These are phyloP conservation scores for Eimeria mitis DNA, from an alignment of 169 alveolate species.

Conservation along the genomic window DNA sequence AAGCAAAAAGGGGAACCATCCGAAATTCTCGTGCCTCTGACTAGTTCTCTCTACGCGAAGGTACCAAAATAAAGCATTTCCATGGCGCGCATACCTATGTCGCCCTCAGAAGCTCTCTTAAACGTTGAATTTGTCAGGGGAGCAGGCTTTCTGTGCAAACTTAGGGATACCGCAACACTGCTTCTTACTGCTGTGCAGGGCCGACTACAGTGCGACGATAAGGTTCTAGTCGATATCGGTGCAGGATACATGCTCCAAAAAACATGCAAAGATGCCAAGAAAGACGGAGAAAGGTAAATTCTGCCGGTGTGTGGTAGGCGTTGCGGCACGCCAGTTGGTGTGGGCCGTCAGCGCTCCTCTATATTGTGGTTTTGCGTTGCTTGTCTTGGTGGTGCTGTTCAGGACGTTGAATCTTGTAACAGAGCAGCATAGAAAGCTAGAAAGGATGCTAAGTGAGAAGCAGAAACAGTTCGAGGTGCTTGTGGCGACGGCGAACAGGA, in stretches of 20 bases:
- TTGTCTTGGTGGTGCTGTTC: neutral
- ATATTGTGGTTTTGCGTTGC: neutral
- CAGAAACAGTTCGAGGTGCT: constrained; percentile 70
- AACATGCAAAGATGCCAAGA: constrained; percentile 71
- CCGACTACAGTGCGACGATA: constrained; percentile 69
- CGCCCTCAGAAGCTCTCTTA: too few species aligned
- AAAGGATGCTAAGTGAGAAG: constrained; percentile 59
- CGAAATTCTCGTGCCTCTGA: constrained; percentile 81
- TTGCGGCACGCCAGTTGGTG: neutral
- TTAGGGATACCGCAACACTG: neutral
- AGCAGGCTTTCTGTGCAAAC: neutral
- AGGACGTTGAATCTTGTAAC: constrained; percentile 64
- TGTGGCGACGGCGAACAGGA: constrained; percentile 56
- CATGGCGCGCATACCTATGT: neutral
- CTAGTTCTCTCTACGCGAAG: constrained; percentile 78
- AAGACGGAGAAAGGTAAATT: constrained; percentile 53
- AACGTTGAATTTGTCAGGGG: neutral
- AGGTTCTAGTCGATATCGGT: constrained; percentile 80
- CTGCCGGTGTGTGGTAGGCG: neutral
- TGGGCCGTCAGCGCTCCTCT: neutral
- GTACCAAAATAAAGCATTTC: neutral
- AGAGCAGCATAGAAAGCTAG: constrained; percentile 72
- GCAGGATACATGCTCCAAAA: constrained; percentile 76
- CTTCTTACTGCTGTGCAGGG: constrained; percentile 46
- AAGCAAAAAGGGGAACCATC: constrained; percentile 40